A percentile compares a stretch with the other conserved stretches of the same genome.
Evolutionary conservation across 768 basidiomycete species (phyloP).

Genomic region (Tylopilus cervinicoccineus): DNA sequence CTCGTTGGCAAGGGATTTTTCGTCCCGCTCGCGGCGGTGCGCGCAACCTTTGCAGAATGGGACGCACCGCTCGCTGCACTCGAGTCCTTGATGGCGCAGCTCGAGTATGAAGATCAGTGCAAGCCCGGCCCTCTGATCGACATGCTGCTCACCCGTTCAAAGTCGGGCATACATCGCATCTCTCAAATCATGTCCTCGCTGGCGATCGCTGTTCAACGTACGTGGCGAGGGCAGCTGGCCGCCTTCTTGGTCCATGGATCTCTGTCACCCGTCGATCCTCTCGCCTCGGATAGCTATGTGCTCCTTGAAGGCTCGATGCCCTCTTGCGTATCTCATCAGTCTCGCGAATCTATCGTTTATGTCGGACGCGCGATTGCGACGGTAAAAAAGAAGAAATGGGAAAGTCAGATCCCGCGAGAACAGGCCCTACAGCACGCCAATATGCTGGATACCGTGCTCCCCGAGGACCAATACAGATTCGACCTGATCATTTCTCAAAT

Average conservation of each 20-base stretch:
- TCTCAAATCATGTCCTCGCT: slow-evolving; percentile 67
- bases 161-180: slow-evolving; percentile 76
- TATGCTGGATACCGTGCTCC: slow-evolving; percentile 62
- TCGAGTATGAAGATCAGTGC: slow-evolving; percentile 51
- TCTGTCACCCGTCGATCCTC: slow-evolving; percentile 55
- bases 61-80: slow-evolving; percentile 80
- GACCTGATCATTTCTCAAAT: slow-evolving; percentile 72
- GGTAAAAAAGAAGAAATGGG: slow-evolving; percentile 75
- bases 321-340: slow-evolving; percentile 64
- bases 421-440: slow-evolving; percentile 63
- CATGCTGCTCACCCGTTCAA: slow-evolving; percentile 64
- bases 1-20: slow-evolving; percentile 79
- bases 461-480: slow-evolving; percentile 74
- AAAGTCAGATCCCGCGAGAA: slow-evolving; percentile 68
- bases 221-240: slow-evolving; percentile 82
- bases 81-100: slow-evolving; percentile 55
- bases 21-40: slow-evolving; percentile 80
- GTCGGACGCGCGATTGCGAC: slow-evolving; percentile 85
- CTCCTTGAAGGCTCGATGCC: slow-evolving; percentile 70
- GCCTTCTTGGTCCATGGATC: slow-evolving; percentile 81
- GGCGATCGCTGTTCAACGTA: slow-evolving; percentile 70
- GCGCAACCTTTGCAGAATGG: slow-evolving; percentile 85
- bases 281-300: slow-evolving; percentile 55
- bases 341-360: slow-evolving; percentile 80
- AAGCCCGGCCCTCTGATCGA: slow-evolving; percentile 79